Base-by-base conservation (phyloP, 169 alveolate genomes). In the Babesia sp. region DNA sequence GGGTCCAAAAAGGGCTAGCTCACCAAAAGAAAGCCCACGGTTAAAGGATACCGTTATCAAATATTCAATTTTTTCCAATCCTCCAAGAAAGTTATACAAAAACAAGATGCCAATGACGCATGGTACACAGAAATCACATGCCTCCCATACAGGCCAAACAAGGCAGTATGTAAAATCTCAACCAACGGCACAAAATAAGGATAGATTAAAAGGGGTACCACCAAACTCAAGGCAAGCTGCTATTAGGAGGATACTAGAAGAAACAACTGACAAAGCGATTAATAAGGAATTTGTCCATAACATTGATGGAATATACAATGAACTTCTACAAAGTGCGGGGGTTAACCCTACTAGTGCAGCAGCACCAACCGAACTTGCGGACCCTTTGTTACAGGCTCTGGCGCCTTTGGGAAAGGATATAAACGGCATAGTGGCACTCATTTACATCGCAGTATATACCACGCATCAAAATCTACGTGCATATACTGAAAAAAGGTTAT, bases 401-500 rank as follows among this genome's bases (percentile, higher is more conserved):
- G 63, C 63, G 6, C 74, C 74, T 7, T 12, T 33, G 51, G 63
- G 74, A 6, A 31, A 18, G 36, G 74, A 64, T 14, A 6, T 46
- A 33, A 48, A 45, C 48, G 54, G 44, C 50, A 5, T 64, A 20
- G 74, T 51, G 22, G 37, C 74, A 20, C 54, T 64, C 57, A 33
- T 64, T 6, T 37, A 64, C 50, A 29, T 50, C 45, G 74, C 54
- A 12, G 74, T 26, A 24, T 64, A 64, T 51, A 64, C 55, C 6
- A 0, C n/a, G 24, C 74, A 48, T 3, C 39, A 29, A 42, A 33
- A 33, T 16, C 33, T 64, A 12, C 50, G 74, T 28, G 22, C 60
- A 4, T 64, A 20, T 31, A 31, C 63, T 2, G 74, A 79, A 60
- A 22, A 41, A 33, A 50, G 83, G 20, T 60, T 79, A 26, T 71